These are phyloP conservation scores for Volvox carteri DNA, from an alignment of 163 green algal species.

Conservation along the genomic window DNA sequence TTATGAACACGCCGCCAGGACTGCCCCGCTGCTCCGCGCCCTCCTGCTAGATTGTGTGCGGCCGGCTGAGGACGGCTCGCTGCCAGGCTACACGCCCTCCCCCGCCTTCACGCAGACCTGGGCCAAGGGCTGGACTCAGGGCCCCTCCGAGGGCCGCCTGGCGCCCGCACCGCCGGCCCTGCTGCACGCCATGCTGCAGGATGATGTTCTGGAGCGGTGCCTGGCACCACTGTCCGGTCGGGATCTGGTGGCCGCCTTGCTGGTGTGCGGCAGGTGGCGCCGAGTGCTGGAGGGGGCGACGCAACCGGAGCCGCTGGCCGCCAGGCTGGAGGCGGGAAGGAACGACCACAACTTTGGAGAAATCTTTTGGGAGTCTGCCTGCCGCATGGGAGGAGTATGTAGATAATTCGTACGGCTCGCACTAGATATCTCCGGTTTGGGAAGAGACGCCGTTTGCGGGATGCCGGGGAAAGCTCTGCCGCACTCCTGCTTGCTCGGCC, in stretches of 20 bases:
- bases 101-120: constrained; percentile 50
- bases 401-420: no score
- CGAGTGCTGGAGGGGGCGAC: background rate
- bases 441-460: no score
- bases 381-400: no score
- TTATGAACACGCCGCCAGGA: background rate
- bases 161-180: constrained; percentile 7
- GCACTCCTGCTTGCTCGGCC: no score
- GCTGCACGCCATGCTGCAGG: constrained; percentile 1
- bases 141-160: constrained; percentile 19
- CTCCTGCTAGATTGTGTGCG: constrained; percentile 49
- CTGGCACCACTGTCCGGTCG: background rate
- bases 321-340: constrained; percentile 13
- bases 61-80: constrained; percentile 7
- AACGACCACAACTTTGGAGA: no score
- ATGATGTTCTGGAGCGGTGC: background rate
- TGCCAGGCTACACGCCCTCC: constrained; percentile 57
- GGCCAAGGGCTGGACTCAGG: constrained; percentile 52
- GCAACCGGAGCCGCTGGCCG: background rate
- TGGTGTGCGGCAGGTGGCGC: constrained; percentile 7
- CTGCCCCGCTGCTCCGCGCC: background rate
- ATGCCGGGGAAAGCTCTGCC: no score
- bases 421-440: no score
- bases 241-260: constrained; percentile 30
- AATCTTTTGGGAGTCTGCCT: no score